Base-by-base conservation (phyloP, 495 filamentous ascomycete genomes). In the Talaromyces borbonicus region DNA sequence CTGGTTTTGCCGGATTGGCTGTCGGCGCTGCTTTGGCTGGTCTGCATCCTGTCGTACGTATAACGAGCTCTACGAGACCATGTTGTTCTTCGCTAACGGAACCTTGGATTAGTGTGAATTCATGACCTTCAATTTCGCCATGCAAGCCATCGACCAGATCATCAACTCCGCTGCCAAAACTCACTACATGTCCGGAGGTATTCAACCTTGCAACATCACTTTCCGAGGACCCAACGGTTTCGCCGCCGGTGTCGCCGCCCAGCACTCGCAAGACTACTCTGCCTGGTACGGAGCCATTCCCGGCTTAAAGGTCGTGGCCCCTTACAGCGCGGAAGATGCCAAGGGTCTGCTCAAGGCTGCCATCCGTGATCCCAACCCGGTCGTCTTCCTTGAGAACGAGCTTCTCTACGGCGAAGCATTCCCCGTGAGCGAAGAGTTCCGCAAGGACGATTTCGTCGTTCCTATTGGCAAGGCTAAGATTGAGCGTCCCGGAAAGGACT, bases 121-220 rank as follows among this genome's bases (percentile, higher is more conserved):
- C 79, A 98, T 98, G 92, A 98, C 92, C 55, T 98, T 95, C 85
- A 98, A 98, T 77, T 98, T 98, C 65, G 92, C 92, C 66, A 98
- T 98, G 92, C 92, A 98, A 74, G 84, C 92, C 53, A 98, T 98
- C 67, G 92, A 98, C 68, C 92, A 98, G 65, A 88, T 98, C 63
- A 90, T 98, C 80, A 98, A 98, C 79, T 95, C 89, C 39, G 92
- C 88, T 45, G 92, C 88, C 53, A 98, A 97, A 74, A 98, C 92
- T 16, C 93, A 96, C 64, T 98, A 98, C 74, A 98, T 98, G 92
- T 95, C 90, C 46, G 92, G 92, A 54, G 92, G 92, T 65, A 98
- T 95, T 67, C 92, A 98, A 68, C 92, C 92, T 55, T 98, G 92
- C 75, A 97, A 96, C 71, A 84, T 98, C 65, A 97, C 93, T 50